Evolutionary conservation across 2,329 filamentous ascomycete species (phyloP).

Genomic region (Alternaria postmessia): DNA sequence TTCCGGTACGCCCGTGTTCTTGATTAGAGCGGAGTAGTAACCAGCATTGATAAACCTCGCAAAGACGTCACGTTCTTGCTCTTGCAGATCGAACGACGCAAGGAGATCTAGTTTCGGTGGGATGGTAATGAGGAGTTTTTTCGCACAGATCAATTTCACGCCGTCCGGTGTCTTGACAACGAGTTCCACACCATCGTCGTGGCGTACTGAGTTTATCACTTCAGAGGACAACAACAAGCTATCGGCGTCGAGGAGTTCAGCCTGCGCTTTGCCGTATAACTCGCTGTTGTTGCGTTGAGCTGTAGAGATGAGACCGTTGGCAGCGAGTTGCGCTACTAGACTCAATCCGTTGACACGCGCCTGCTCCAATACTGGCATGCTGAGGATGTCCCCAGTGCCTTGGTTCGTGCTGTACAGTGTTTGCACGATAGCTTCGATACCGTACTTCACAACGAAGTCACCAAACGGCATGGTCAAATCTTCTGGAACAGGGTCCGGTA

Average conservation of each 20-base stretch:
- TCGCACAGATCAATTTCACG: conserved; percentile 45
- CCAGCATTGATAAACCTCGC: conserved; percentile 47
- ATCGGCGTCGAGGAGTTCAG: conserved; percentile 15
- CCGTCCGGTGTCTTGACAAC: conserved; percentile 27
- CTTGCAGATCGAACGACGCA: conserved; percentile 47
- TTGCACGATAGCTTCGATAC: conserved; percentile 49
- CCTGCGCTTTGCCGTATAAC: conserved; percentile 10
- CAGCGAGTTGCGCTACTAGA: neutral
- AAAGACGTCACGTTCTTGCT: conserved; percentile 50
- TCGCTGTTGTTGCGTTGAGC: conserved; percentile 9
- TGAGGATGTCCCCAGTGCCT: conserved; percentile 50
- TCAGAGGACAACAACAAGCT: conserved; percentile 21
- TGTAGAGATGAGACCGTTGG: conserved; percentile 7
- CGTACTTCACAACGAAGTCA: conserved; percentile 59
- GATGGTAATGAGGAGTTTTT: conserved; percentile 55
- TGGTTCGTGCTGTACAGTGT: neutral
- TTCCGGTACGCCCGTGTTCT: conserved; percentile 50
- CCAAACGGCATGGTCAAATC: conserved; percentile 59
- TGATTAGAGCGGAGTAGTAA: conserved; percentile 53
- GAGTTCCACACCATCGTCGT: neutral
- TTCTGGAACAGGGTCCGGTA: conserved; percentile 55
- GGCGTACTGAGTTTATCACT: neutral
- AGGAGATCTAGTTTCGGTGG: conserved; percentile 53
- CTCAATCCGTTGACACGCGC: conserved; percentile 12
- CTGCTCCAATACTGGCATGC: conserved; percentile 51